Conservation (phyloP, 192 early-diverging fungal species). For the Mortierella antarctica region DNA sequence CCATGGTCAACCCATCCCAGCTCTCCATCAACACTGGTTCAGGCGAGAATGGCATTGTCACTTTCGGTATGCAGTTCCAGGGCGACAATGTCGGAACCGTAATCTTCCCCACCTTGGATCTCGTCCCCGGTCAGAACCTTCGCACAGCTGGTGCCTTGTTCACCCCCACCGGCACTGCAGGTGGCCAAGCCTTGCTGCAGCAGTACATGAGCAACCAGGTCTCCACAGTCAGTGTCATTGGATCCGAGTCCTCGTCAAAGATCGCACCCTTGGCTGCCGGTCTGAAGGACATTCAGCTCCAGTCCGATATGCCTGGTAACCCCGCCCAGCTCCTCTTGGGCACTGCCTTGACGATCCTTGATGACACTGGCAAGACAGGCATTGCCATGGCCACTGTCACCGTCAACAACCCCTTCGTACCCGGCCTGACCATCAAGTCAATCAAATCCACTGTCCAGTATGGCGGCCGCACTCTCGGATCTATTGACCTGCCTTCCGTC, state of each 20-base stretch:
- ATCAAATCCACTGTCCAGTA: constrained; percentile 61
- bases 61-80: constrained; percentile 58
- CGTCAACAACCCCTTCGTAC: constrained; percentile 66
- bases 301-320: constrained; percentile 62
- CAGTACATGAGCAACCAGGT: constrained; percentile 62
- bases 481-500: constrained; percentile 58
- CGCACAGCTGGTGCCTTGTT: constrained; percentile 59
- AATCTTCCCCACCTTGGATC: constrained; percentile 56
- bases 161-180: constrained; percentile 56
- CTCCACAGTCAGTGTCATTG: constrained; percentile 55
- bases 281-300: constrained; percentile 54
- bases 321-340: constrained; percentile 56
- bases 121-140: constrained; percentile 58
- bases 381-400: constrained; percentile 60
- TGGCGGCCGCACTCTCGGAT: constrained; percentile 56
- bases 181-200: constrained; percentile 61
- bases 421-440: constrained; percentile 59
- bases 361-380: constrained; percentile 56
- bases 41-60: constrained; percentile 60
- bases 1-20: constrained; percentile 59
- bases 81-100: constrained; percentile 58
- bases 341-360: constrained; percentile 55
- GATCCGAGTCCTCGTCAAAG: constrained; percentile 54
- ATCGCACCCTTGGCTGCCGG: constrained; percentile 60
- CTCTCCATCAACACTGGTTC: constrained; percentile 61